These are phyloP conservation scores for Sclerospora graminicola DNA, from an alignment of 352 stramenopile genomes.

Conservation along the genomic window DNA sequence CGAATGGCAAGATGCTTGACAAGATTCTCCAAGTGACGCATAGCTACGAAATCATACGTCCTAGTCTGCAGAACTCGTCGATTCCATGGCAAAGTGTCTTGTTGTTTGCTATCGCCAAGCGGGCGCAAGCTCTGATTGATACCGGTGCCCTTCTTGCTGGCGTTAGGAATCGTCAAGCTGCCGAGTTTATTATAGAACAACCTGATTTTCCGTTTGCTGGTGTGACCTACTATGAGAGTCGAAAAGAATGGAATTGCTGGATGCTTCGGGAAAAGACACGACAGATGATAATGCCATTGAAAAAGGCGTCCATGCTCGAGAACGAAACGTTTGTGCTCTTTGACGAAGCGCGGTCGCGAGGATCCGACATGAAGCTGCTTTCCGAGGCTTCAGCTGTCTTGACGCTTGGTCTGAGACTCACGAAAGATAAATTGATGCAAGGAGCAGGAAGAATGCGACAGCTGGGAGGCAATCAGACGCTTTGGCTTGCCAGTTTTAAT, in stretches of 20 bases:
- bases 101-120: conserved; percentile 20
- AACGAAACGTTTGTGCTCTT: no score
- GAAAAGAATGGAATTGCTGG: conserved; percentile 46
- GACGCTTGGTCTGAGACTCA: conserved; percentile 71
- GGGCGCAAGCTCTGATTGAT: conserved; percentile 86
- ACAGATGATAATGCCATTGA: conserved; percentile 11
- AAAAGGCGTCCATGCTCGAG: no score
- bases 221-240: no score
- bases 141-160: conserved; percentile 77
- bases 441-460: no score
- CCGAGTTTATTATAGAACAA: conserved; percentile 32
- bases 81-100: conserved; percentile 45
- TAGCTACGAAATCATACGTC: conserved; percentile 24
- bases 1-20: conserved; percentile 88
- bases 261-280: conserved; percentile 57
- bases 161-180: conserved; percentile 38
- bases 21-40: no score
- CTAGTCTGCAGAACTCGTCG: neutral
- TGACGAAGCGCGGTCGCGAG: conserved; percentile 81
- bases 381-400: no score
- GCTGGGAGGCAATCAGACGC: no score
- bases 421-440: conserved; percentile 91
- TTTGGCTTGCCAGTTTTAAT: no score
- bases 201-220: conserved; percentile 25
- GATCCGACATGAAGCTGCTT: no score